Evolutionary conservation across 1,284 basidiomycete species (phyloP), one percentile per base, ranked within the genome.

Genomic region (Rhodotorula sp.): DNA sequence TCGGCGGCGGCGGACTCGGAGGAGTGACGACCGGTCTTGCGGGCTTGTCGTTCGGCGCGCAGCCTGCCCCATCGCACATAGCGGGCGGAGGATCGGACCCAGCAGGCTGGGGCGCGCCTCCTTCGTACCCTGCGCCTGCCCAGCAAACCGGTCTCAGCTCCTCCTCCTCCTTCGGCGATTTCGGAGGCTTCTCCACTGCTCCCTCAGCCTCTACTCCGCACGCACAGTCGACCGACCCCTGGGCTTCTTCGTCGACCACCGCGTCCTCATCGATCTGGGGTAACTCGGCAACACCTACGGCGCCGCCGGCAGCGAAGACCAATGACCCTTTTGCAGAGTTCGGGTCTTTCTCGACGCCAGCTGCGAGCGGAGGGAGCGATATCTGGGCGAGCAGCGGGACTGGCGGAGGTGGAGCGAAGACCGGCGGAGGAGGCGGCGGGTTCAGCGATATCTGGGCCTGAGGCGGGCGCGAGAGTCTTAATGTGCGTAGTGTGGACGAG

Each of bases 371-470:
- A 15, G 26, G 59, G 37, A 46, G 7, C 59, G 58, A 68, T 31
- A 60, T 73, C 11, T 73, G 71, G 71, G 71, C 64, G 2, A 53
- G 31, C 34, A 34, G 37, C 26, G 28, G 26, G 26, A 24, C 28
- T 37, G 51, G 46, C 9, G 51, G 11, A 18, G 31, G 34, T 18
- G 52, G 50, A 30, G 56, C 44, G 51, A 51, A 34, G 15, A 26
- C 11, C 37, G 26, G 10, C 31, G 50, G n/a, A 13, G 37, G n/a
- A 3, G 34, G 55, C 18, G 20, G 70, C 47, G 72, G 70, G 28
- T 74, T 74, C 24, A 69, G 70, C 59, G 73, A 74, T 46, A 74
- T 74, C n/a, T 74, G 73, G 73, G 61, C 47, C 5, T 74, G 52
- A 66, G 58, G 7, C 28, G 53, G 53, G 28, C 9, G 28, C 20